A percentile compares a stretch with the other conserved stretches of the same genome.
phyloP scores from a whole-genome alignment of 306 rosid species.

The Begonia masoniana region DNA sequence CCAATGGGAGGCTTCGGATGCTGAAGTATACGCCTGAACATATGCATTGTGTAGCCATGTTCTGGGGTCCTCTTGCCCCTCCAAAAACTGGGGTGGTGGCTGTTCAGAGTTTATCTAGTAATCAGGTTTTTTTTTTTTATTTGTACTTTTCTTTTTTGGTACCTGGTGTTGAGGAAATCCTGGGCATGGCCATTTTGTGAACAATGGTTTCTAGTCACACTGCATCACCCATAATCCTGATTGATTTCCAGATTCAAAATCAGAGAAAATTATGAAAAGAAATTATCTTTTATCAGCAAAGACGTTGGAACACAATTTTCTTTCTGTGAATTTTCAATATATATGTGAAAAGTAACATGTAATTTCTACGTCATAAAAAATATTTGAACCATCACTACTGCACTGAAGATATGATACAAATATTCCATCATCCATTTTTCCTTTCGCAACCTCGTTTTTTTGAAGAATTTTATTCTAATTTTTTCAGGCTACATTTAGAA shows the following conservation, averaged over 20 bases:
- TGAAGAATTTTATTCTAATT: too few species aligned
- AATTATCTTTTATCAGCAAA: too few species aligned
- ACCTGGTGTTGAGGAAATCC: not conserved
- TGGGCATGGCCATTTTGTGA: not conserved
- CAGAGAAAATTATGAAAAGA: too few species aligned
- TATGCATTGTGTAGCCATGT: conserved; percentile 87
- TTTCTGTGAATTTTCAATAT: too few species aligned
- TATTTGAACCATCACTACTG: too few species aligned
- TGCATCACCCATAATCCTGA: not conserved
- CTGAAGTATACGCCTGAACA: conserved; percentile 95
- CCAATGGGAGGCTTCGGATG: conserved; percentile 81
- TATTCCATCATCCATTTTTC: conserved; percentile 1
- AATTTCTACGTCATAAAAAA: too few species aligned
- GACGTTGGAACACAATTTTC: too few species aligned
- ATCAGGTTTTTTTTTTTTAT: conserved; percentile 49
- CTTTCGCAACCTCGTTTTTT: not conserved
- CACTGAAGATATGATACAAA: too few species aligned
- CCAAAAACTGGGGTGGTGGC: conserved; percentile 86
- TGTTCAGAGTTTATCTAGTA: conserved; percentile 66
- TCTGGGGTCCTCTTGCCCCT: conserved; percentile 97
- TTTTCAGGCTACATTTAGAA: conserved; percentile 64
- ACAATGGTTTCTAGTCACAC: not conserved
- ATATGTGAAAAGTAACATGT: too few species aligned
- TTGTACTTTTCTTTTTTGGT: not conserved
- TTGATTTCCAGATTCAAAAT: not conserved